These are phyloP conservation scores for Saitozyma sp. DNA, from an alignment of 768 basidiomycete genomes.

Conservation along the genomic window DNA sequence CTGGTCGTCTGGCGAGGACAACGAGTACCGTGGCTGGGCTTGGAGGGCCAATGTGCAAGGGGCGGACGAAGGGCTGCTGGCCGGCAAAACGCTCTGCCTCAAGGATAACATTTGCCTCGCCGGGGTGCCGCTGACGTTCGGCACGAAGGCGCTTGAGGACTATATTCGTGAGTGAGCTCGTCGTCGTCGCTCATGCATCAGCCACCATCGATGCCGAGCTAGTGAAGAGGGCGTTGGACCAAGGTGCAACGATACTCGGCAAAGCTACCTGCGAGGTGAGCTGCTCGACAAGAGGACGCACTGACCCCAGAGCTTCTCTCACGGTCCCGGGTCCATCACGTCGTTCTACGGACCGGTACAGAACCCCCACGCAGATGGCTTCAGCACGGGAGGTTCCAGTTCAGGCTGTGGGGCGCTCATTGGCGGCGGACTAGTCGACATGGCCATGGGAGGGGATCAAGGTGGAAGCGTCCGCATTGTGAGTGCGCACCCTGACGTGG, in stretches of 20 bases:
- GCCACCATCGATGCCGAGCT: constrained; percentile 57
- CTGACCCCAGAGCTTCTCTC: constrained; percentile 1
- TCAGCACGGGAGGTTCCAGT: constrained; percentile 56
- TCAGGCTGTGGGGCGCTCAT: constrained; percentile 57
- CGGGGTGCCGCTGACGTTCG: neutral
- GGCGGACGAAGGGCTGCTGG: constrained; percentile 38
- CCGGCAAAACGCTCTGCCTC: constrained; percentile 54
- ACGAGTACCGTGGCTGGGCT: constrained; percentile 39
- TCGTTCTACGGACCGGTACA: constrained; percentile 48
- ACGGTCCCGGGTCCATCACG: constrained; percentile 23
- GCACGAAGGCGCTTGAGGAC: constrained; percentile 54
- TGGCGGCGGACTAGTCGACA: constrained; percentile 53
- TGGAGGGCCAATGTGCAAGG: constrained; percentile 26
- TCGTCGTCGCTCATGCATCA: constrained; percentile 49
- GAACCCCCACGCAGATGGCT: constrained; percentile 55
- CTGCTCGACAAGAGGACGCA: too few species aligned
- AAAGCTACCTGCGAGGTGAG: constrained; percentile 54
- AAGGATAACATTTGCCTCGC: constrained; percentile 46
- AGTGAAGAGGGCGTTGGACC: constrained; percentile 57
- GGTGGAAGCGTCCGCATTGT: constrained; percentile 56
- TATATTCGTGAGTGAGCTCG: constrained; percentile 56
- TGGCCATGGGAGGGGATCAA: constrained; percentile 59
- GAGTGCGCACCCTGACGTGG: too few species aligned
- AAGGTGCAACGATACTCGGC: constrained; percentile 55
- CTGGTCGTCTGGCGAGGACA: constrained; percentile 22